Evolutionary conservation across 768 basidiomycete genomes (phyloP).

Genomic region (Psilocybe cubensis): DNA sequence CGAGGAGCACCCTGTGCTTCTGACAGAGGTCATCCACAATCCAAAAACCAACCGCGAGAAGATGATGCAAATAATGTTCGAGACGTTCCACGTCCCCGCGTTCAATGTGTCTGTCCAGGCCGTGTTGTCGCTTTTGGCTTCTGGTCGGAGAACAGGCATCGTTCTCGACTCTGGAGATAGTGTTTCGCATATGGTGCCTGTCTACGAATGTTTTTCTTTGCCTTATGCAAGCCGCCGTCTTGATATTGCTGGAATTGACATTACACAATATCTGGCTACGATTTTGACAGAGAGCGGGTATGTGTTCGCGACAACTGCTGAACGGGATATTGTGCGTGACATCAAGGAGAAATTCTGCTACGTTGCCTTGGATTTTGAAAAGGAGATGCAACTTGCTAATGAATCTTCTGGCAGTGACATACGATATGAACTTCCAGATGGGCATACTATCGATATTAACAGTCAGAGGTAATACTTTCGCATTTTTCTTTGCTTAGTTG

Average conservation of each 20-base stretch:
- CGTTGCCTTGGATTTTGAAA: conserved; percentile 92
- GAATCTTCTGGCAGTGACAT: conserved; percentile 90
- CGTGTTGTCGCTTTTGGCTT: conserved; percentile 89
- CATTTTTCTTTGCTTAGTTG: background rate
- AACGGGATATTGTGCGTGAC: conserved; percentile 93
- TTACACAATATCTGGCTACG: conserved; percentile 79
- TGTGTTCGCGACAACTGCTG: conserved; percentile 90
- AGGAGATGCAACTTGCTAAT: conserved; percentile 89
- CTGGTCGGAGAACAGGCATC: conserved; percentile 93
- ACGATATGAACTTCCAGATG: conserved; percentile 90
- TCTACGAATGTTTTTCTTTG: conserved; percentile 91
- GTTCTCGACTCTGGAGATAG: conserved; percentile 97
- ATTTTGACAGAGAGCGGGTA: conserved; percentile 81
- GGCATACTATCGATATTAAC: conserved; percentile 93
- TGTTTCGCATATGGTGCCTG: conserved; percentile 95
- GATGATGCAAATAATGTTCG: conserved; percentile 93
- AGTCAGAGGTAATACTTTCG: conserved; percentile 82
- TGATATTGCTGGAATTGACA: conserved; percentile 85
- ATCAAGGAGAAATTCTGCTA: conserved; percentile 98
- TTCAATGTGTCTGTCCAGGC: conserved; percentile 90
- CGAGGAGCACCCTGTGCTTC: conserved; percentile 87
- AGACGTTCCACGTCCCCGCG: conserved; percentile 88
- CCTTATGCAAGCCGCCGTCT: conserved; percentile 87
- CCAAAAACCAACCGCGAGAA: conserved; percentile 88
- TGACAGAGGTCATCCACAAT: conserved; percentile 86